Conservation (phyloP, 2,329 filamentous ascomycete genomes). For the Penicillium sp. region DNA sequence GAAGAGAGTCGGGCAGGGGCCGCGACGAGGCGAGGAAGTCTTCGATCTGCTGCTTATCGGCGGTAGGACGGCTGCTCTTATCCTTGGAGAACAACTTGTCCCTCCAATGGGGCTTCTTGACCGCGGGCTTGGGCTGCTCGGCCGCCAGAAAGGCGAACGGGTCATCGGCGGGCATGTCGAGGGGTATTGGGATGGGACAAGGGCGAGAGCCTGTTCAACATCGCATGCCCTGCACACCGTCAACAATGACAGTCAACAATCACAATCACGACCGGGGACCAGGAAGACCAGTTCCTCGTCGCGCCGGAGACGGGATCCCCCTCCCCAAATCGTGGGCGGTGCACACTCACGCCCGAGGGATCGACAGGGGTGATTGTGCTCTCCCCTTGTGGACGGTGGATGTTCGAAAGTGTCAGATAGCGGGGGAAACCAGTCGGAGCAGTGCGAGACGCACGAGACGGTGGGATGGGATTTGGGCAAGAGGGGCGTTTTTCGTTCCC, state of each 20-base stretch:
- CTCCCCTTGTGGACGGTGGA: no score
- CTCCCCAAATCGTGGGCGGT: not conserved
- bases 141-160: slow-evolving; percentile 36
- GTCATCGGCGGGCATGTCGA: slow-evolving; percentile 37
- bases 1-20: slow-evolving; percentile 27
- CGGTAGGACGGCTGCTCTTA: slow-evolving; percentile 35
- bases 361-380: no score
- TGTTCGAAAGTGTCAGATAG: no score
- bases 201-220: slow-evolving; percentile 36
- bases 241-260: no score
- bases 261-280: not conserved
- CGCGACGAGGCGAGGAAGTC: slow-evolving; percentile 58
- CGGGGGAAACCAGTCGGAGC: no score
- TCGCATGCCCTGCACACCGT: no score
- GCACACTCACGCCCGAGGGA: no score
- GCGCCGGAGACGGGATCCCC: not conserved
- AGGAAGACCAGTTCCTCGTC: not conserved
- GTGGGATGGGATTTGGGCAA: no score
- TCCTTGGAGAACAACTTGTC: slow-evolving; percentile 51
- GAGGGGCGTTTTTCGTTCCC: no score
- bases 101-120: slow-evolving; percentile 46
- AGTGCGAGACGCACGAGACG: no score
- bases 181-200: slow-evolving; percentile 5
- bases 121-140: slow-evolving; percentile 32
- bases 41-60: slow-evolving; percentile 50